These are phyloP conservation scores for Cladosporium austrohemisphaericum DNA, from an alignment of 2,329 filamentous ascomycete genomes.

Conservation along the genomic window DNA sequence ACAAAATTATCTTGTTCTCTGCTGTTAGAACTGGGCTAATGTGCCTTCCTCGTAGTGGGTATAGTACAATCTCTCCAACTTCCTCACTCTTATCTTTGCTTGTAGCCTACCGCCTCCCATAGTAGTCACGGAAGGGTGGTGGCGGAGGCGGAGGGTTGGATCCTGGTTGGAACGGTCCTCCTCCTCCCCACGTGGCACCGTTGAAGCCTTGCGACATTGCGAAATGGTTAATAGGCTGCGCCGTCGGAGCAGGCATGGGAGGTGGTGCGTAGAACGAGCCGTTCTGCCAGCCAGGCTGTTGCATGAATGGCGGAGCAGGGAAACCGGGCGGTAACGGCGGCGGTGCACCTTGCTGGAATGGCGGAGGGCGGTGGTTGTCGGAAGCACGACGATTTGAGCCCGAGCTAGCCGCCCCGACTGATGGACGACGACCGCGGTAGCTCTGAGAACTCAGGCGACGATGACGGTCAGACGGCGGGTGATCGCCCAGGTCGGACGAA, in stretches of 20 bases:
- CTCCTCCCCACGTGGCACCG: not conserved
- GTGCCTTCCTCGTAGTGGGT: too few relatives aligned
- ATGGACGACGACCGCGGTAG: not conserved
- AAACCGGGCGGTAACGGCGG: not conserved
- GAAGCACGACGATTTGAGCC: not conserved
- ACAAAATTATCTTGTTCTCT: too few relatives aligned
- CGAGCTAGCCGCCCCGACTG: not conserved
- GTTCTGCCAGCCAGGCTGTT: not conserved
- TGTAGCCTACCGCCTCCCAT: not conserved
- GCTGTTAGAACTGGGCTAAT: too few relatives aligned
- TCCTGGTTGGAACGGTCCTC: not conserved
- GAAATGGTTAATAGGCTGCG: conserved; percentile 7
- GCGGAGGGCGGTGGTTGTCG: not conserved
- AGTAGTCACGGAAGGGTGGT: not conserved
- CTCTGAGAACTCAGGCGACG: not conserved
- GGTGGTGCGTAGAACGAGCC: not conserved
- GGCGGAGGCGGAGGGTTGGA: not conserved
- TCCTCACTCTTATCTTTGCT: not conserved
- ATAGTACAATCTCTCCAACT: not conserved
- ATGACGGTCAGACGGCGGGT: not conserved
- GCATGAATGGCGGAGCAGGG: not conserved
- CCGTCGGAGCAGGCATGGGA: not conserved
- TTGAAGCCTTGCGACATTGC: not conserved
- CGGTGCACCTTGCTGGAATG: not conserved
- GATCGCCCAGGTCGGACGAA: not conserved